Conservation (phyloP, 2,329 filamentous ascomycete genomes). For the Cryphonectria japonica region DNA sequence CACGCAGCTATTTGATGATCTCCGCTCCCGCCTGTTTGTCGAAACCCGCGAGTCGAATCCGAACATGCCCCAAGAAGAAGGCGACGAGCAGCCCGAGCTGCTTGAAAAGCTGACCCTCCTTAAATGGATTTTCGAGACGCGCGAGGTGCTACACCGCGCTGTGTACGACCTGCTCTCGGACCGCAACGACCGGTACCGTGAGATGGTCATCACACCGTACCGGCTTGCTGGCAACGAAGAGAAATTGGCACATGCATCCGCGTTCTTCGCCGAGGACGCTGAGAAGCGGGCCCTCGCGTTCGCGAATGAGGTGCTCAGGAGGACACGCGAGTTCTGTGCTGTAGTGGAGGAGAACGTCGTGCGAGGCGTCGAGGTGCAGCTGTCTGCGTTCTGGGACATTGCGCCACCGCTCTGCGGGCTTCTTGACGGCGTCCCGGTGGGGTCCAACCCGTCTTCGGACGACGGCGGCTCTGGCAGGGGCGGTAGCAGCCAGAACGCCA, state of each 20-base stretch:
- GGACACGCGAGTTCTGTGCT: conserved; percentile 75
- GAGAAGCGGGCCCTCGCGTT: conserved; percentile 71
- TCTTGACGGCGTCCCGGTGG: conserved; percentile 75
- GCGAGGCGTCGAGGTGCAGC: conserved; percentile 85
- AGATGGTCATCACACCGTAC: conserved; percentile 83
- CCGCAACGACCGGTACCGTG: conserved; percentile 83
- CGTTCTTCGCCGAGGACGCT: conserved; percentile 82
- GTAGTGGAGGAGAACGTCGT: conserved; percentile 85
- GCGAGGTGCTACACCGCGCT: conserved; percentile 84
- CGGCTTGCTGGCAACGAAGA: conserved; percentile 72
- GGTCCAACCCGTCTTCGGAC: not conserved
- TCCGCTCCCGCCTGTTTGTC: conserved; percentile 73
- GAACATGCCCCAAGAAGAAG: conserved; percentile 90
- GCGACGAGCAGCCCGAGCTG: conserved; percentile 91
- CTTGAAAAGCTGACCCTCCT: conserved; percentile 92
- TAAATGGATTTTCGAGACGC: conserved; percentile 95
- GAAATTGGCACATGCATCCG: conserved; percentile 77
- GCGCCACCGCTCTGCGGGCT: conserved; percentile 79
- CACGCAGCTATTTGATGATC: conserved; percentile 75
- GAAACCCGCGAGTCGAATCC: conserved; percentile 71
- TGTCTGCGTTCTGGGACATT: conserved; percentile 97
- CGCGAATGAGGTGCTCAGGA: conserved; percentile 71
- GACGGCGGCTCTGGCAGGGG: not conserved
- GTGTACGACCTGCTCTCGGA: conserved; percentile 84
- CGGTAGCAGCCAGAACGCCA: not conserved